Base-by-base conservation (phyloP, 2,329 filamentous ascomycete genomes). In the Pseudofabraea citricarpa region DNA sequence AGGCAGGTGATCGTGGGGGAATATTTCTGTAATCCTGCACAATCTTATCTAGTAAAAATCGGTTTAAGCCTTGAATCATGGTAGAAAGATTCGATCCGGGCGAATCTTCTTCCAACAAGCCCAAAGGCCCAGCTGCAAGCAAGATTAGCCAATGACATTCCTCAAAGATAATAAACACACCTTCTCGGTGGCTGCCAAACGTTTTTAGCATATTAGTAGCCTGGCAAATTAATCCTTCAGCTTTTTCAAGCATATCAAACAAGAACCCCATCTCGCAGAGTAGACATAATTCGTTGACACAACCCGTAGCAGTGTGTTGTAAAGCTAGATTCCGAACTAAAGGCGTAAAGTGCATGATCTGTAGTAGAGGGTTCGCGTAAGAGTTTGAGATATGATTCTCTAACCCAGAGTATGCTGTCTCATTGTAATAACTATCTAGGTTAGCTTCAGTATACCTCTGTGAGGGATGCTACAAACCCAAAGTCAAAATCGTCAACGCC, bases 401-500 rank as follows among this genome's bases (percentile, higher is more conserved):
- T 29, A 98, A 71, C 0, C 93, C 93, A 8, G 93, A 95, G 60
- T 89, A 95, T 19, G 72, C 74, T 1, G 94, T 97, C 61, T 87
- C 90, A 66, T 98, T 98, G 72, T 94, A 98, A 64, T 88, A 97
- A 45, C 88, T 89, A 51, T 10, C 12, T 7, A 18, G 15, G 45
- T 60, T 43, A 53, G 50, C 55, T 45, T 40, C 50, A 27, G 19
- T 21, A 3, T 29, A 42, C 10, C 22, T 21, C n/a, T 16, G 40
- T 19, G 16, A 15, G 23, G 19, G 41, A 23, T 16, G 18, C 18
- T 26, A 66, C 80, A 57, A 69, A 88, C 82, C 86, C 85, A 66
- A 98, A 98, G 64, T 98, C 93, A 63, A 98, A 98, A 64, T 98
- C 94, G 58, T 97, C 91, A n/a, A 98, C 90, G 16, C 93, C 93